Percentiles rank a stretch among this genome's conserved stretches.
These are phyloP conservation scores for Platismatia glauca DNA, from an alignment of 495 filamentous ascomycete species.

Conservation along the genomic window DNA sequence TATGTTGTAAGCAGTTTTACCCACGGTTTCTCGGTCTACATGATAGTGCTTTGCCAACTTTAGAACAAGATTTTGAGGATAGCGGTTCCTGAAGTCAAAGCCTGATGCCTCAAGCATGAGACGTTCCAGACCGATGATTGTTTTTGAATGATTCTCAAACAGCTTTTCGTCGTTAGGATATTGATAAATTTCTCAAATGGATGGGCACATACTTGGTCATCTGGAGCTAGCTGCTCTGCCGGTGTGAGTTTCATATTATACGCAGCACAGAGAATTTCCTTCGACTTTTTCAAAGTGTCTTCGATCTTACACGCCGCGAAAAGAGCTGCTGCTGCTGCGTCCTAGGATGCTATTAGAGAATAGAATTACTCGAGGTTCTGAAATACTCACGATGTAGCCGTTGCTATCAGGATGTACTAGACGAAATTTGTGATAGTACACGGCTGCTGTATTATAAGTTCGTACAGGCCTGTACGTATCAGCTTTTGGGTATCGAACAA, in stretches of 20 bases:
- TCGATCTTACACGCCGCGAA: slow-evolving; percentile 96
- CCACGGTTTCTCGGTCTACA: slow-evolving; percentile 45
- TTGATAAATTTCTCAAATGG: background rate
- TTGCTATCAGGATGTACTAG: slow-evolving; percentile 66
- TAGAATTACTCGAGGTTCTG: background rate
- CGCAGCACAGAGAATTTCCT: slow-evolving; percentile 81
- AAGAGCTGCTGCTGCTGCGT: slow-evolving; percentile 78
- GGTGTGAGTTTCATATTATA: slow-evolving; percentile 70
- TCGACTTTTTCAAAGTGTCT: slow-evolving; percentile 93
- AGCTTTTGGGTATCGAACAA: slow-evolving; percentile 15
- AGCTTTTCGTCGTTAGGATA: slow-evolving; percentile 38
- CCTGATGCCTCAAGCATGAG: slow-evolving; percentile 88
- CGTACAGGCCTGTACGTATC: slow-evolving; percentile 52
- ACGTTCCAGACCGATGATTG: slow-evolving; percentile 79
- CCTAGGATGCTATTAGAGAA: slow-evolving; percentile 37
- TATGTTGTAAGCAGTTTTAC: slow-evolving; percentile 64
- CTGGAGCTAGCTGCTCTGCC: slow-evolving; percentile 66
- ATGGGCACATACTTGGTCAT: slow-evolving; percentile 56
- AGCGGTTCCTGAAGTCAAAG: slow-evolving; percentile 89
- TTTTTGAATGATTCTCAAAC: slow-evolving; percentile 66
- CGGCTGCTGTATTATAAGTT: slow-evolving; percentile 74
- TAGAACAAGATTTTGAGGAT: slow-evolving; percentile 72
- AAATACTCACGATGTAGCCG: slow-evolving; percentile 21
- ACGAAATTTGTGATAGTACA: slow-evolving; percentile 85
- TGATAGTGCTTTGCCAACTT: slow-evolving; percentile 57